phyloP scores from a whole-genome alignment of 106 monocot genomes.

The Narthecium ossifragum region DNA sequence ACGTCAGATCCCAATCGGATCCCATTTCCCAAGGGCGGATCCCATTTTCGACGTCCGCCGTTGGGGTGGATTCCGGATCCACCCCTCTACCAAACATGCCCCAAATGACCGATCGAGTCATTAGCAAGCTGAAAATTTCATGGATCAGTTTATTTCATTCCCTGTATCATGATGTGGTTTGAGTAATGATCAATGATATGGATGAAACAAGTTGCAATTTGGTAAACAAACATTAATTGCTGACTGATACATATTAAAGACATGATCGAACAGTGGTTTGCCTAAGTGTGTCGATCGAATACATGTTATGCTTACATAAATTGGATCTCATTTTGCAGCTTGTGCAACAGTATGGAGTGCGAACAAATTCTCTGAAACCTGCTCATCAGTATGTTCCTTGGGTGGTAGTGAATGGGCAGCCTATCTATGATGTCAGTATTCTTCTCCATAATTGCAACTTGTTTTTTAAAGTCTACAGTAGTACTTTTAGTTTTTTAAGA shows the following conservation, averaged over 20 bases:
- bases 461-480: not conserved
- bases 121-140: too few species aligned
- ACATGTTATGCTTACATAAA: not conserved
- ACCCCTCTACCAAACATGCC: too few species aligned
- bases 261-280: not conserved
- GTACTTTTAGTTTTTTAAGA: not conserved
- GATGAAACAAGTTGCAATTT: too few species aligned
- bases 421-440: constrained; percentile 56
- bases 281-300: not conserved
- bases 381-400: constrained; percentile 74
- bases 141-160: too few species aligned
- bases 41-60: too few species aligned
- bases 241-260: not conserved
- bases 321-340: constrained; percentile 29
- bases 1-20: too few species aligned
- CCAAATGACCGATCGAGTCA: too few species aligned
- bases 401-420: constrained; percentile 78
- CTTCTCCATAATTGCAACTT: not conserved
- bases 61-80: too few species aligned
- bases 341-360: constrained; percentile 44
- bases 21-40: too few species aligned
- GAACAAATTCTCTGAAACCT: constrained; percentile 60
- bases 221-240: not conserved
- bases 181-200: too few species aligned
- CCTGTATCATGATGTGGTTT: too few species aligned